Conservation (phyloP, 768 basidiomycete species). For the Terana coerulea region DNA sequence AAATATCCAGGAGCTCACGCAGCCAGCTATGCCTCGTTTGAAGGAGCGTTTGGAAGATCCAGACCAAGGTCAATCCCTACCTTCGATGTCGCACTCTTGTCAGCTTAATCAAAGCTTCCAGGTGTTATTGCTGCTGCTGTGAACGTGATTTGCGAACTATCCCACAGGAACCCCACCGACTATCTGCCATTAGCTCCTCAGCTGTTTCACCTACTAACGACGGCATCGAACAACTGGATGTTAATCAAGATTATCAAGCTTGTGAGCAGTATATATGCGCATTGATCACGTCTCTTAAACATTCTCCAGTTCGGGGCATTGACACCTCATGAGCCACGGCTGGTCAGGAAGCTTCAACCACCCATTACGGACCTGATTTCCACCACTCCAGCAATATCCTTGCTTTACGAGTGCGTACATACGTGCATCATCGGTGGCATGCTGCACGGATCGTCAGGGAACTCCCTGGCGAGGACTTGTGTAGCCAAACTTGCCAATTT, state of each 20-base stretch:
- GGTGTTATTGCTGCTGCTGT: conserved; percentile 94
- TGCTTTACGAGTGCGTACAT: conserved; percentile 97
- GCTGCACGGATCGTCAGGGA: conserved; percentile 75
- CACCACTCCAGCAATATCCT: conserved; percentile 91
- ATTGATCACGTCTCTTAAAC: conserved; percentile 5
- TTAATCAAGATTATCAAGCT: conserved; percentile 97
- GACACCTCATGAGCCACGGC: conserved; percentile 86
- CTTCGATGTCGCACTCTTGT: not conserved
- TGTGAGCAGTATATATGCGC: conserved; percentile 41
- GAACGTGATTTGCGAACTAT: conserved; percentile 91
- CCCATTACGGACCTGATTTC: conserved; percentile 95
- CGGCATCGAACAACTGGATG: conserved; percentile 99
- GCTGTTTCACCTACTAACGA: conserved; percentile 88
- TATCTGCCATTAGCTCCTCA: conserved; percentile 89
- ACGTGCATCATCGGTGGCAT: conserved; percentile 98
- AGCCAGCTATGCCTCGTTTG: conserved; percentile 61
- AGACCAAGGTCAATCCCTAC: conserved; percentile 52
- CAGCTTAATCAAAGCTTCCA: conserved; percentile 24
- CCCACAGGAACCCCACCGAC: conserved; percentile 71
- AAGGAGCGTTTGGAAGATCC: conserved; percentile 79
- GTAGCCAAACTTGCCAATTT: conserved; percentile 93
- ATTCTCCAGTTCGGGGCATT: conserved; percentile 79
- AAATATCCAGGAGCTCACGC: conserved; percentile 80
- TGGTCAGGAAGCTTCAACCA: conserved; percentile 91
- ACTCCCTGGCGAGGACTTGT: conserved; percentile 79